These are phyloP conservation scores for Paramecium primaurelia DNA, from an alignment of 73 alveolate genomes.

Conservation along the genomic window DNA sequence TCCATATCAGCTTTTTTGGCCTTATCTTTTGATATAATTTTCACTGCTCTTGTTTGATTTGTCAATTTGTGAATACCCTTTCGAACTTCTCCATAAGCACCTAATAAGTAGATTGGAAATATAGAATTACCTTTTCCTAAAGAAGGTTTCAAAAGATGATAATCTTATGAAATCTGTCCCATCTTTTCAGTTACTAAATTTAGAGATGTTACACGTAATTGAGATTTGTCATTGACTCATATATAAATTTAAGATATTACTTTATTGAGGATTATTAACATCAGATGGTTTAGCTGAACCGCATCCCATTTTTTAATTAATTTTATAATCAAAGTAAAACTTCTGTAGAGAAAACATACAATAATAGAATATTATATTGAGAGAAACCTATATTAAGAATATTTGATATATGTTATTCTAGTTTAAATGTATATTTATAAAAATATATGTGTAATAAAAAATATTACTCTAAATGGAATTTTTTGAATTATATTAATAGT, in stretches of 20 bases:
- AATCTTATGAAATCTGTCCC: constrained; percentile 56
- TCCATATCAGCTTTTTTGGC: constrained; percentile 68
- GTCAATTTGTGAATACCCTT: constrained; percentile 72
- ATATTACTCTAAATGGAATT: not conserved
- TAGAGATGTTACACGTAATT: constrained; percentile 18
- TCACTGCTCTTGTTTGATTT: constrained; percentile 73
- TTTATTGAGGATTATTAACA: not conserved
- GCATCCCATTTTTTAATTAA: constrained; percentile 39
- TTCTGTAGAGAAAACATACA: not conserved
- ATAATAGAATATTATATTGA: not conserved
- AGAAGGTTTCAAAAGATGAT: constrained; percentile 58
- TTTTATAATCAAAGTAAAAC: not conserved
- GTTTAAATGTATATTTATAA: not conserved
- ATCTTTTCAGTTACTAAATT: constrained; percentile 49
- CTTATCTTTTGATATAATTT: constrained; percentile 70
- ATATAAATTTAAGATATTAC: not conserved
- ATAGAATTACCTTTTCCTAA: constrained; percentile 51
- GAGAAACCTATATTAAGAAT: not conserved
- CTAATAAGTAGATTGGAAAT: not conserved
- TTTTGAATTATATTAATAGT: constrained; percentile 16
- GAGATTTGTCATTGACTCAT: not conserved
- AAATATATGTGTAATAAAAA: not conserved
- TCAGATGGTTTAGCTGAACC: constrained; percentile 12
- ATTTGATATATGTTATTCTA: not conserved
- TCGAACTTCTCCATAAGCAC: constrained; percentile 80